A percentile compares a stretch with the other conserved stretches of the same genome.
Evolutionary conservation across 306 rosid genomes (phyloP).

Genomic region (Mimosa bimucronata): DNA sequence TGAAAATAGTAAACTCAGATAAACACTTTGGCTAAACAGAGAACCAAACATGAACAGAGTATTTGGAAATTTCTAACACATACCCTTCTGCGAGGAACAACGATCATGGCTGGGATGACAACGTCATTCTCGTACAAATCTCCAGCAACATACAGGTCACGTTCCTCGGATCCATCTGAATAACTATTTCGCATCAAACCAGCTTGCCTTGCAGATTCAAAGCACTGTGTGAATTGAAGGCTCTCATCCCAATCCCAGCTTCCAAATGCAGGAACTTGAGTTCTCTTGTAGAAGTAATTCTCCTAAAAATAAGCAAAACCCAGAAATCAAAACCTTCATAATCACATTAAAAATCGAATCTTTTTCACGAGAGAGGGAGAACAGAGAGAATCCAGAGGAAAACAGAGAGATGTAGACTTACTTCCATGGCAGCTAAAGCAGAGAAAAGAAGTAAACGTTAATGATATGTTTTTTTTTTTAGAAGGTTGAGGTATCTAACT

Average conservation of each 20-base stretch:
- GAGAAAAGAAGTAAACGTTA: not conserved
- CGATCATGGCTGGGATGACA: conserved; percentile 83
- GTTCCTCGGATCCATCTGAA: conserved; percentile 53
- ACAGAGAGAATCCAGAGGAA: not conserved
- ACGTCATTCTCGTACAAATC: conserved; percentile 73
- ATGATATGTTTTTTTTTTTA: not conserved
- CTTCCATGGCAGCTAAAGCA: conserved; percentile 43
- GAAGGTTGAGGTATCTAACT: not conserved
- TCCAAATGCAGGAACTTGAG: conserved; percentile 80
- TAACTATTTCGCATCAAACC: conserved; percentile 56
- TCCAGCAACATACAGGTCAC: conserved; percentile 75
- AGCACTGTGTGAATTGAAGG: conserved; percentile 84
- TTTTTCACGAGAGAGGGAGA: not conserved
- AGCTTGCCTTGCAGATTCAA: conserved; percentile 75
- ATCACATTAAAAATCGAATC: not conserved
- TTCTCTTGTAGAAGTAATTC: conserved; percentile 57
- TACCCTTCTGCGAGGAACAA: conserved; percentile 85
- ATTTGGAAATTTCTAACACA: not conserved
- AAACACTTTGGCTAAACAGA: not conserved
- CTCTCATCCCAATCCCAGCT: conserved; percentile 95
- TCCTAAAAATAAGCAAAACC: conserved; percentile 43
- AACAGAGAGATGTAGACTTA: conserved; percentile 22
- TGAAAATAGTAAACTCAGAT: no score
- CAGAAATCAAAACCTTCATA: not conserved
- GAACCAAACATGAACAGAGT: not conserved